These are phyloP conservation scores for Citrus hindsii DNA, from an alignment of 345 rosid genomes.

Conservation along the genomic window DNA sequence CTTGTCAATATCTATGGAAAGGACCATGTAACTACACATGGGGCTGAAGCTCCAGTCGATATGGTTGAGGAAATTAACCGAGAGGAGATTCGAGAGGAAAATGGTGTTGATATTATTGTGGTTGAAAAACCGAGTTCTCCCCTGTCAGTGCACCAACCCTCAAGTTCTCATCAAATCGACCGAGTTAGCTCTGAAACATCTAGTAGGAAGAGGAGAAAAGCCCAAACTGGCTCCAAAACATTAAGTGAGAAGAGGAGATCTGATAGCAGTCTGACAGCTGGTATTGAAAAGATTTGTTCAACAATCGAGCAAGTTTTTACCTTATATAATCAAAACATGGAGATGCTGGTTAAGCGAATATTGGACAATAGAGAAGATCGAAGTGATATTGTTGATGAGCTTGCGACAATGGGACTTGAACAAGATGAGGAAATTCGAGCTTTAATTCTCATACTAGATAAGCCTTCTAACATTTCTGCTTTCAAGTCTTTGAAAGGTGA, in stretches of 20 bases:
- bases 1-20: not conserved
- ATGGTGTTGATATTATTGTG: not conserved
- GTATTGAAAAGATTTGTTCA: not conserved
- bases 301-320: not conserved
- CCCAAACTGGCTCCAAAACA: not conserved
- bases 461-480: not conserved
- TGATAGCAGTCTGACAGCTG: not conserved
- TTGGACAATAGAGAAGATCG: not conserved
- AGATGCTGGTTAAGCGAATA: not conserved
- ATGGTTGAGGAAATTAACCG: not conserved
- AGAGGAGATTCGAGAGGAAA: not conserved
- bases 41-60: not conserved
- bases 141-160: not conserved
- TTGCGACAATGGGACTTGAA: not conserved
- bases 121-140: not conserved
- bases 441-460: not conserved
- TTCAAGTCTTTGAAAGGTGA: not conserved
- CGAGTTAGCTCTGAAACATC: not conserved
- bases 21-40: not conserved
- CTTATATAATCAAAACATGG: not conserved
- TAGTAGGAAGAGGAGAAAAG: not conserved
- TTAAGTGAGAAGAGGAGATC: not conserved
- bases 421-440: slow-evolving; percentile 2
- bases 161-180: not conserved
- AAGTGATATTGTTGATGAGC: slow-evolving; percentile 5